These are phyloP conservation scores for Ballota nigra DNA, from an alignment of 257 asterid species.

Conservation along the genomic window DNA sequence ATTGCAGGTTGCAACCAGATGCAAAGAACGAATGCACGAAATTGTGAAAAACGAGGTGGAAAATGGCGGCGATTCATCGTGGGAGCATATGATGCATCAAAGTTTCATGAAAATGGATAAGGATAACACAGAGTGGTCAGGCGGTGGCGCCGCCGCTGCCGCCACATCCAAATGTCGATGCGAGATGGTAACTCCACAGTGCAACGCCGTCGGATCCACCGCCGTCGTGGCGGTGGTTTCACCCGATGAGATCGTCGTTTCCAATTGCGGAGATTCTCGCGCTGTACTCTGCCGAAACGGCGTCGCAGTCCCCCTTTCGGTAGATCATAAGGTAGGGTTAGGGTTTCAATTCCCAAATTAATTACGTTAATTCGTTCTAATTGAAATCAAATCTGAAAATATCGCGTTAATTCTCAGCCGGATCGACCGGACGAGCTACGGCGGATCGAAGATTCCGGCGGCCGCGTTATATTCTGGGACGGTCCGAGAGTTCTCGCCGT, in stretches of 20 bases:
- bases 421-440: conserved; percentile 80
- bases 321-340: conserved; percentile 71
- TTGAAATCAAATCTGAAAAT: background rate
- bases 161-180: conserved; percentile 61
- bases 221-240: conserved; percentile 76
- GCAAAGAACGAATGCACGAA: conserved; percentile 87
- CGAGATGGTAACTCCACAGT: conserved; percentile 72
- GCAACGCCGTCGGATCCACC: conserved; percentile 92
- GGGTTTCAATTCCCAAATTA: background rate
- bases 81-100: conserved; percentile 46
- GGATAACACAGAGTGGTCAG: conserved; percentile 50
- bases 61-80: conserved; percentile 25
- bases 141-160: background rate
- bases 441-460: conserved; percentile 84
- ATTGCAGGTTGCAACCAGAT: conserved; percentile 67
- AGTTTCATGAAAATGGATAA: conserved; percentile 71
- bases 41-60: conserved; percentile 61
- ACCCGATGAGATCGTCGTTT: conserved; percentile 64
- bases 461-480: conserved; percentile 87
- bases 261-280: conserved; percentile 93
- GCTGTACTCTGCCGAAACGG: conserved; percentile 88
- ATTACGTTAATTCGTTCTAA: background rate
- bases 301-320: conserved; percentile 69
- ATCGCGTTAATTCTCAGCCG: conserved; percentile 42
- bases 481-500: conserved; percentile 78